Conservation (phyloP, 331 rosid genomes). For the Malus hybrid region DNA sequence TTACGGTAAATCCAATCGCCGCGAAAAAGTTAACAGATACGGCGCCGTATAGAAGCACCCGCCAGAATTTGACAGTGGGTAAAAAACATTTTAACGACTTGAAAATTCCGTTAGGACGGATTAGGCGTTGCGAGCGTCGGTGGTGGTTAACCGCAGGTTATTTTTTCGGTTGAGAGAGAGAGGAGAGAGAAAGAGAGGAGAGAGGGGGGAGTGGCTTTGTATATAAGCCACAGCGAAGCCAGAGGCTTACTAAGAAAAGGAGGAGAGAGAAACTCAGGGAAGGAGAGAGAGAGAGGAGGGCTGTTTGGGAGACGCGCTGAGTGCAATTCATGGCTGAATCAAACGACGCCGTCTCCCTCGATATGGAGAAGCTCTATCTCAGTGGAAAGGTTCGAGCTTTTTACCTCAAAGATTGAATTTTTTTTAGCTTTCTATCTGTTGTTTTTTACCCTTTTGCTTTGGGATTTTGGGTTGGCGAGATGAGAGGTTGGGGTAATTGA, state of each 20-base stretch:
- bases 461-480: background rate
- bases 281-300: slow-evolving; percentile 18
- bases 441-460: background rate
- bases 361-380: slow-evolving; percentile 86
- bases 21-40: background rate
- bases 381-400: slow-evolving; percentile 73
- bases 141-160: slow-evolving; percentile 54
- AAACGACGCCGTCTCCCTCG: slow-evolving; percentile 58
- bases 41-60: background rate
- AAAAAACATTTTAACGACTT: background rate
- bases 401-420: slow-evolving; percentile 8
- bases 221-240: slow-evolving; percentile 57
- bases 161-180: slow-evolving; percentile 9
- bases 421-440: background rate
- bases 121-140: slow-evolving; percentile 39
- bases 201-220: slow-evolving; percentile 27
- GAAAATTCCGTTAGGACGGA: slow-evolving; percentile 20
- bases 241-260: slow-evolving; percentile 12
- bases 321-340: slow-evolving; percentile 69
- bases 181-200: background rate
- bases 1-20: background rate
- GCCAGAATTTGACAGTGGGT: slow-evolving; percentile 16
- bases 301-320: slow-evolving; percentile 28
- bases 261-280: background rate
- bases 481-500: background rate